These are phyloP conservation scores for Borealophlyctis nickersoniae DNA, from an alignment of 192 early-diverging fungal species.

Conservation along the genomic window DNA sequence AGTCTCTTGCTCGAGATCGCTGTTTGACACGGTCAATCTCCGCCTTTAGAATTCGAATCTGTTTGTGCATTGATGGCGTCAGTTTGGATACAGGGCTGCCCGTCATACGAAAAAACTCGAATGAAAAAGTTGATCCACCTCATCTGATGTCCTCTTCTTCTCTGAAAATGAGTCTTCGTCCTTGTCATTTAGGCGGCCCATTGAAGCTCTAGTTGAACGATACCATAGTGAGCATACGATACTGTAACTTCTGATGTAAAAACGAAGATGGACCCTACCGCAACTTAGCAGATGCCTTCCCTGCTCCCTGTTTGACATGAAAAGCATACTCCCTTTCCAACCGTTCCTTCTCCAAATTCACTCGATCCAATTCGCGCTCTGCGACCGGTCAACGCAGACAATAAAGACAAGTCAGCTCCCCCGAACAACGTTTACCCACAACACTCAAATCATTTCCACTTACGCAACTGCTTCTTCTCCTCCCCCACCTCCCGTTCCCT, in stretches of 20 bases:
- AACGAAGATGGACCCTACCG: not conserved
- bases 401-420: not conserved
- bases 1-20: slow-evolving; percentile 11
- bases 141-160: slow-evolving; percentile 18
- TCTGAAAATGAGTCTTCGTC: not conserved
- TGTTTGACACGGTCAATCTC: slow-evolving; percentile 47
- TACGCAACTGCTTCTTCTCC: slow-evolving; percentile 38
- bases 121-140: slow-evolving; percentile 5
- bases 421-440: not conserved
- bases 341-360: slow-evolving; percentile 34
- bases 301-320: slow-evolving; percentile 13
- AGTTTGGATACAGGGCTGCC: not conserved
- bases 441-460: not conserved
- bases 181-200: not conserved
- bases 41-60: slow-evolving; percentile 32
- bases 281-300: slow-evolving; percentile 1
- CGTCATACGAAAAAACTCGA: not conserved
- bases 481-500: slow-evolving; percentile 36
- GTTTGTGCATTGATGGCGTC: not conserved
- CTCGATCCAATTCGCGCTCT: slow-evolving; percentile 44
- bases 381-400: not conserved
- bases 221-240: not conserved
- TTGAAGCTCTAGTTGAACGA: slow-evolving; percentile 8
- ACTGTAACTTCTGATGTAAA: not conserved
- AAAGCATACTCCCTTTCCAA: slow-evolving; percentile 26